Conservation (phyloP, 202 grass and related monocot species). For the Eragrostis tef region DNA sequence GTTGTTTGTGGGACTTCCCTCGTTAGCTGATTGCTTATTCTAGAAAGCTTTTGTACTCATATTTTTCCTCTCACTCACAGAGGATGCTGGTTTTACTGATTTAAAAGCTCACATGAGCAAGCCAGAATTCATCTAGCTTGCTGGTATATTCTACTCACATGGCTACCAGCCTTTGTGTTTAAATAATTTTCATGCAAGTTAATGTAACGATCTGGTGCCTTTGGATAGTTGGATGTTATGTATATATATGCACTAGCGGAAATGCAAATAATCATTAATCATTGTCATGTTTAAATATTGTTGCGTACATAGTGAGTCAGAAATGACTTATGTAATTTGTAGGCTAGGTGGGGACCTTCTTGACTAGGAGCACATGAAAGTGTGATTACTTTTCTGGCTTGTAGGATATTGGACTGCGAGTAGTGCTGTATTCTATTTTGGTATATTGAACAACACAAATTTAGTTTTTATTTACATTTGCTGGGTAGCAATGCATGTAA, state of each 20-base stretch:
- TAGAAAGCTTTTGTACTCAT: background rate
- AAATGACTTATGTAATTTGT: constrained; percentile 35
- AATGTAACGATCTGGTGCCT: background rate
- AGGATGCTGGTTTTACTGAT: constrained; percentile 9
- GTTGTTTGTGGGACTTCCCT: constrained; percentile 5
- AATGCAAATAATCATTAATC: background rate
- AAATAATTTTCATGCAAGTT: too few species aligned
- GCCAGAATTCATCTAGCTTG: background rate
- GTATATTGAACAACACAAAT: background rate
- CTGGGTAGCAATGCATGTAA: background rate
- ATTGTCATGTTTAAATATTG: constrained; percentile 6
- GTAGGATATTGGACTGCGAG: constrained; percentile 13
- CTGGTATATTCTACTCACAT: constrained; percentile 29
- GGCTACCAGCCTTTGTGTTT: background rate
- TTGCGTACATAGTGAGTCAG: background rate
- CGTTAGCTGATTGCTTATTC: constrained; percentile 34
- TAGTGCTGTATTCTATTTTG: background rate
- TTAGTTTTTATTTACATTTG: constrained; percentile 5
- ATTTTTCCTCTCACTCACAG: background rate
- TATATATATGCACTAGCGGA: constrained; percentile 12
- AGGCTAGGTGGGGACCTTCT: constrained; percentile 15
- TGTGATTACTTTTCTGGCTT: constrained; percentile 15
- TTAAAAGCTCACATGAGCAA: constrained; percentile 28
- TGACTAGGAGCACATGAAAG: constrained; percentile 12
- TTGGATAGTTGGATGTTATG: constrained; percentile 23